Evolutionary conservation across 176 grass and related monocot species (phyloP).

Genomic region (Juncus inflexus): DNA sequence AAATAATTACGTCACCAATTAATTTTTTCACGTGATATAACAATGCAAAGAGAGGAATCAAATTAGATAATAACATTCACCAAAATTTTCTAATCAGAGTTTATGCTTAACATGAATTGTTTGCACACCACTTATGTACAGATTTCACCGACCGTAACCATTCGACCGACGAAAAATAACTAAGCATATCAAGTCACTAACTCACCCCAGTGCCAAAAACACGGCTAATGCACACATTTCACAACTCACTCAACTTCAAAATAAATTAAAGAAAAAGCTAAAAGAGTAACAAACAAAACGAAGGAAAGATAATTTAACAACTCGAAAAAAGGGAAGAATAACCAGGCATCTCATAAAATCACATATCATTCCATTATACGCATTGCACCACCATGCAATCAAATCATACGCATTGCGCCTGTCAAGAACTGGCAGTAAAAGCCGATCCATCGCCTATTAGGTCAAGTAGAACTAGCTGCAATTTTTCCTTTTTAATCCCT

Average conservation of each 20-base stretch:
- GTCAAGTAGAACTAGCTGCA: constrained; percentile 24
- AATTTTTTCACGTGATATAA: too few relatives aligned
- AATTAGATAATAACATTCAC: not conserved
- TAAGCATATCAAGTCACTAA: constrained; percentile 27
- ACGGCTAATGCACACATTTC: constrained; percentile 66
- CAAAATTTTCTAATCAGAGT: not conserved
- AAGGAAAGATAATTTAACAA: constrained; percentile 1
- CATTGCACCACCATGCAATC: constrained; percentile 11
- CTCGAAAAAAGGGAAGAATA: constrained; percentile 42
- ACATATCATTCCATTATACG: constrained; percentile 5
- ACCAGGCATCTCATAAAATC: constrained; percentile 8
- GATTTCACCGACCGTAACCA: constrained; percentile 2
- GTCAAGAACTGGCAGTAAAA: constrained; percentile 17
- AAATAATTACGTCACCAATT: too few relatives aligned
- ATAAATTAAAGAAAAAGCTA: constrained; percentile 27
- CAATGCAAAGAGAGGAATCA: not conserved
- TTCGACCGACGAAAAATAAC: constrained; percentile 43
- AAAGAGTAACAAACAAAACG: constrained; percentile 9
- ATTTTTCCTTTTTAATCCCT: constrained; percentile 16
- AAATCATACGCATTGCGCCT: constrained; percentile 16
- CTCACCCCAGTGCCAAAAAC: constrained; percentile 20
- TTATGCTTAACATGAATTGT: not conserved
- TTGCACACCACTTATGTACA: not conserved
- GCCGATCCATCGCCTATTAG: constrained; percentile 12
- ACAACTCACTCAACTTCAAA: constrained; percentile 55